Base-by-base conservation (phyloP, 306 rosid species). In the Medicago ruthenica region DNA sequence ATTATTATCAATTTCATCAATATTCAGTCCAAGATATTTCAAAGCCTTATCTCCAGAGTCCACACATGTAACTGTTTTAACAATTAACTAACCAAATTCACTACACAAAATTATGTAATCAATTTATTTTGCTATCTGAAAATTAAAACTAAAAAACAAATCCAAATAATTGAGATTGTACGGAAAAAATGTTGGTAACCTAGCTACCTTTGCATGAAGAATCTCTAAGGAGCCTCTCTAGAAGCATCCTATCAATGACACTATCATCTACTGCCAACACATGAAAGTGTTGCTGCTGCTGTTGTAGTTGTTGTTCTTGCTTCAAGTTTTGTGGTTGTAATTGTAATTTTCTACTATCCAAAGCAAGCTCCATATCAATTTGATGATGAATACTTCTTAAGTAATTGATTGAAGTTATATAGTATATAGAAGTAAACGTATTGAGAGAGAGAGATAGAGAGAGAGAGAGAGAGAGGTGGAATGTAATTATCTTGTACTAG, bases 11-110 rank as follows among this genome's bases (percentile, higher is more conserved):
- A 85, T 77, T 58, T 42, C 72, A 54, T 87, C 91, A 76, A 82
- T 18, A 54, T 21, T 66, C 48, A 92, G 84, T 8, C 98, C 91
- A 77, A 96, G 80, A 81, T 89, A 96, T 83, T 91, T 85, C 64
- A 96, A 86, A 70, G 99, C 98, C 88, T 92, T 92, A 54, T 96
- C 94, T 40, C 99, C 98, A 66, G 99, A 96, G 44, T 96, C 92
- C 79, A 96, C 98, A 27, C 89, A 89, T 6, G 99, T 96, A 70
- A 96, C 99, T 96, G 87, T 67, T n/a, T 12, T 16, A 53, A 58
- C 36, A 76, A 75, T 2, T 0, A 13, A 73, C 7, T 3, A 51
- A 50, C 40, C 36, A 18, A 39, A 66, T 15, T 21, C 15, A n/a
- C 18, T 21, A 40, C n/a, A n/a, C 1, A 54, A 39, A 41, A 65